Evolutionary conservation across 805 yeast species (phyloP).

Genomic region (Alloascoidea africana): DNA sequence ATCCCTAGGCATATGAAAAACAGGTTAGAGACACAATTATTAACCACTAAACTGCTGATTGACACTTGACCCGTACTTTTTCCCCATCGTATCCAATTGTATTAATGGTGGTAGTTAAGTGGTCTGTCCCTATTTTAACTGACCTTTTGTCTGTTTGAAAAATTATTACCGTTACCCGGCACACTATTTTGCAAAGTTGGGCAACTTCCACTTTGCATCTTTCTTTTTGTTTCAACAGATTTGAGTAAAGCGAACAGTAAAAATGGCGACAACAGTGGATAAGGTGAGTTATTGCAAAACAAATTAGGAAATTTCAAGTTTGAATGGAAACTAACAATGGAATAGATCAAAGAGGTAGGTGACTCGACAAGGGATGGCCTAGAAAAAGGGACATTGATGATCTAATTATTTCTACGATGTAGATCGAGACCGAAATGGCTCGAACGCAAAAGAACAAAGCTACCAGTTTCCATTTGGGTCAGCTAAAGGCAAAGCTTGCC

Average conservation of each 20-base stretch:
- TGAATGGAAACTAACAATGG: neutral
- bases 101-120: too few species aligned
- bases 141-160: too few species aligned
- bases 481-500: constrained; percentile 90
- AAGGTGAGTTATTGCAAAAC: constrained; percentile 16
- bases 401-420: constrained; percentile 46
- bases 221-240: too few species aligned
- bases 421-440: constrained; percentile 97
- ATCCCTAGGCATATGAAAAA: constrained; percentile 24
- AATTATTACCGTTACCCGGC: too few species aligned
- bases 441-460: constrained; percentile 95
- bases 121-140: too few species aligned
- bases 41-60: constrained; percentile 4
- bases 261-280: constrained; percentile 54
- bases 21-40: too few species aligned
- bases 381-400: constrained; percentile 9
- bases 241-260: too few species aligned
- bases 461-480: constrained; percentile 95
- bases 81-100: constrained; percentile 30
- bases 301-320: neutral
- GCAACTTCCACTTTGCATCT: too few species aligned
- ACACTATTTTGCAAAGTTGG: too few species aligned
- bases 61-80: constrained; percentile 21
- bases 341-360: constrained; percentile 16
- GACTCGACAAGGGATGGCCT: neutral